Evolutionary conservation across 306 rosid species (phyloP), one percentile per base, ranked within the genome.

Genomic region (Canavalia gladiata): DNA sequence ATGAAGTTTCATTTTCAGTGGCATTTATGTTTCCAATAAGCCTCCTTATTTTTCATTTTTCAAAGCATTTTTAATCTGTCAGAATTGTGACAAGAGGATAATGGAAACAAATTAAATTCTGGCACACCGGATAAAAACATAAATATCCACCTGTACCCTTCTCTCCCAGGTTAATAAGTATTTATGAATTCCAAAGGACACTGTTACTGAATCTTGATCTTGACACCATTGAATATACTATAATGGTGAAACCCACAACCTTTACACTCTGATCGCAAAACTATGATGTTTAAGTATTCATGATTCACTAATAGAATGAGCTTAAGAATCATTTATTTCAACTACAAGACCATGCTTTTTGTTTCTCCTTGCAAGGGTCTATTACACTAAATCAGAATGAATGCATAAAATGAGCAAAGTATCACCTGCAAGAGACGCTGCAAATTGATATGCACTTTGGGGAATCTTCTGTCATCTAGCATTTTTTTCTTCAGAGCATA

Each of bases 401-500:
- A 57, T n/a, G 35, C 71, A 80, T 51, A 67, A 62, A 54, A 77
- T 57, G 50, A 81, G 57, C n/a, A 42, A 74, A 58, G 73, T 62
- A 72, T 51, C 82, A 95, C 98, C 98, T 95, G 99, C 76, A 95
- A 83, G 70, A 95, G 96, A 42, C 99, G 94, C 92, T 93, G 98
- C 89, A 95, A 87, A 80, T 95, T 82, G 82, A 93, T 90, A 88
- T 95, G 95, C 87, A 95, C 88, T 82, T 95, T 95, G 60, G 99
- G 97, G 81, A 95, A 95, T 93, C 94, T 89, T 89, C 99, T 88
- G 57, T 95, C 99, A 85, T 95, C 99, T 46, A 95, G 87, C 99
- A 95, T 93, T 90, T 93, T 92, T 84, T 95, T 95, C 90, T 93
- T 93, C 87, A 92, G 83, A 72, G 89, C 88, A 84, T 88, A 87